Percentiles rank a stretch among this genome's conserved stretches.
phyloP scores from a whole-genome alignment of 257 asterid genomes.

The Oldenlandia corymbosa region DNA sequence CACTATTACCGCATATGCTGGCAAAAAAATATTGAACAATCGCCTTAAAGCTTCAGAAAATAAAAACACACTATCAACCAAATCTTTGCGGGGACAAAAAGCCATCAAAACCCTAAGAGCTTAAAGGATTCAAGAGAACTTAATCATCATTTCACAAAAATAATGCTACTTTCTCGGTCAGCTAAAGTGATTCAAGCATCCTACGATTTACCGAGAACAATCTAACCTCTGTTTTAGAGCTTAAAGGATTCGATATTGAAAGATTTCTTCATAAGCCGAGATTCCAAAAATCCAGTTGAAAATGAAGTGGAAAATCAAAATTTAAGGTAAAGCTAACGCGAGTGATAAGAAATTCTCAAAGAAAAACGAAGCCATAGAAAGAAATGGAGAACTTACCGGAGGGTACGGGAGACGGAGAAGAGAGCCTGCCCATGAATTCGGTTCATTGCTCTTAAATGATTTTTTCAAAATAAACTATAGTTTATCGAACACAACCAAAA shows the following conservation, averaged over 20 bases:
- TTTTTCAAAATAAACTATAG: no score
- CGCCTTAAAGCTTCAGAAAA: neutral
- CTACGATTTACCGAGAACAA: neutral
- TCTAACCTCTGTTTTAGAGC: neutral
- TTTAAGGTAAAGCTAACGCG: neutral
- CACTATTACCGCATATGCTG: neutral
- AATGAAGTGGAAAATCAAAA: neutral
- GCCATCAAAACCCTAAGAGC: slow-evolving; percentile 10
- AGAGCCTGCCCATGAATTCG: neutral
- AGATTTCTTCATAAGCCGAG: neutral
- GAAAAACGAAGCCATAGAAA: no score
- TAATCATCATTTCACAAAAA: no score
- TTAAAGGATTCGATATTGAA: neutral
- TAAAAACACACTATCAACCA: neutral
- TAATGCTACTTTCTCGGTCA: neutral
- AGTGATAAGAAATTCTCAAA: no score
- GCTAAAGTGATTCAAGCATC: neutral
- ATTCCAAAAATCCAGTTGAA: neutral
- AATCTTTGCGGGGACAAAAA: neutral
- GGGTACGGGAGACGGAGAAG: neutral
- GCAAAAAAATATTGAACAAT: neutral
- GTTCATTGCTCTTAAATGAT: no score
- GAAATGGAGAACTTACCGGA: neutral
- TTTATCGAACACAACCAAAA: no score
- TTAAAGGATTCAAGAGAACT: neutral